These are phyloP conservation scores for Pleodorina starrii DNA, from an alignment of 139 green algal genomes.

Conservation along the genomic window DNA sequence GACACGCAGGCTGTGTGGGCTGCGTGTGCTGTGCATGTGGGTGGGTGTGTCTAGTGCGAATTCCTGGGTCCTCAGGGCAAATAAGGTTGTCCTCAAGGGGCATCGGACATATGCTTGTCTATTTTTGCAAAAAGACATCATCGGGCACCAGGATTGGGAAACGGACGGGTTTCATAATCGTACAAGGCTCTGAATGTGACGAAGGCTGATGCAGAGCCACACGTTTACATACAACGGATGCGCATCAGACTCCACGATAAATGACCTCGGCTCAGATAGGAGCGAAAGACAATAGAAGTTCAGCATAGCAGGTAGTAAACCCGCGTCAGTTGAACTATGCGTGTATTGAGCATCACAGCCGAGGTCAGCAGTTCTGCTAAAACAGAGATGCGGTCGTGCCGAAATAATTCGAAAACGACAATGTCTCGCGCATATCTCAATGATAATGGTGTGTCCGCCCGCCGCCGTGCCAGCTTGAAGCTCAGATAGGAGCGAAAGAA, in stretches of 20 bases:
- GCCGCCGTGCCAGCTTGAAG: constrained; percentile 8
- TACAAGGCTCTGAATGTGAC: too few relatives aligned
- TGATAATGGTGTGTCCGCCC: not conserved
- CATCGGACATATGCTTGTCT: constrained; percentile 51
- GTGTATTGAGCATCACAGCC: constrained; percentile 58
- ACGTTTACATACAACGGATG: too few relatives aligned
- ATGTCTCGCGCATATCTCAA: too few relatives aligned
- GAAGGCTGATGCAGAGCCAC: too few relatives aligned
- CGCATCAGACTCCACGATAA: too few relatives aligned
- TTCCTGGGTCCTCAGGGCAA: constrained; percentile 25
- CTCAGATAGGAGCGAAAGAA: constrained; percentile 74
- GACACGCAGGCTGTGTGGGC: too few relatives aligned
- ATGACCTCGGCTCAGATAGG: constrained; percentile 68
- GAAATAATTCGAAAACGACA: too few relatives aligned
- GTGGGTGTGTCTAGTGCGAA: too few relatives aligned
- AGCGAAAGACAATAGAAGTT: constrained; percentile 60
- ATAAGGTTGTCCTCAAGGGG: not conserved
- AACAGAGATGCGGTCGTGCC: not conserved
- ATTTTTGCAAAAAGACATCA: constrained; percentile 22
- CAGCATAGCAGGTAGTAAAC: constrained; percentile 41
- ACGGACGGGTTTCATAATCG: too few relatives aligned
- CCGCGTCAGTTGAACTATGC: constrained; percentile 65
- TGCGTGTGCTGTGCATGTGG: too few relatives aligned
- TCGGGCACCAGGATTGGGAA: not conserved
- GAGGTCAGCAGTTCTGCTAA: not conserved